Conservation (phyloP, 495 filamentous ascomycete genomes). For the Astrocystis sublimbata region DNA sequence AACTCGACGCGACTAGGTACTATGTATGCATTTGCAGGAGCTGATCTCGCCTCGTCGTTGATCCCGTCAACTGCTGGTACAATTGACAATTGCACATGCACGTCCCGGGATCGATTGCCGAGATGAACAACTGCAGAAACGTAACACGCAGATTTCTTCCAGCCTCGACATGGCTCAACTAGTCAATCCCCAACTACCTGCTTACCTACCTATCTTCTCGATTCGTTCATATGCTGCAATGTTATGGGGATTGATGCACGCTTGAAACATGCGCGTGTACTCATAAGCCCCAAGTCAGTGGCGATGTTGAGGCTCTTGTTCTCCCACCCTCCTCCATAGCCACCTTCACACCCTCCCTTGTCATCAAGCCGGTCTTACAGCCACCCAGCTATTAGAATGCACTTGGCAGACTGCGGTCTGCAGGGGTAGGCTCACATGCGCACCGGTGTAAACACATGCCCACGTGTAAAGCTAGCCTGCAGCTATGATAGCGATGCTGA, state of each 20-base stretch:
- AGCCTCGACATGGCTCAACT: background rate
- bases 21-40: background rate
- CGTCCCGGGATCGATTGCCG: too few species aligned
- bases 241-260: too few species aligned
- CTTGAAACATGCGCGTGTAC: too few species aligned
- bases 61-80: background rate
- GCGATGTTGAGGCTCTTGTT: background rate
- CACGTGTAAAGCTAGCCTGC: background rate
- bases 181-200: background rate
- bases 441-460: background rate
- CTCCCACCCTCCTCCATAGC: background rate
- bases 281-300: background rate
- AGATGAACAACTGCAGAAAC: too few species aligned
- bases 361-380: too few species aligned
- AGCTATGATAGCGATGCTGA: background rate
- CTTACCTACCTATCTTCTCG: too few species aligned
- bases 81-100: background rate
- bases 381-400: too few species aligned
- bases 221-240: too few species aligned
- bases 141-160: too few species aligned
- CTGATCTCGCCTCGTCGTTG: background rate
- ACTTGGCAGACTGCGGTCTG: too few species aligned
- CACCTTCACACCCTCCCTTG: too few species aligned
- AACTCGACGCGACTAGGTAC: too few species aligned
- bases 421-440: conserved; percentile 5